Conservation (phyloP, 768 basidiomycete species). For the Suillus decipiens region DNA sequence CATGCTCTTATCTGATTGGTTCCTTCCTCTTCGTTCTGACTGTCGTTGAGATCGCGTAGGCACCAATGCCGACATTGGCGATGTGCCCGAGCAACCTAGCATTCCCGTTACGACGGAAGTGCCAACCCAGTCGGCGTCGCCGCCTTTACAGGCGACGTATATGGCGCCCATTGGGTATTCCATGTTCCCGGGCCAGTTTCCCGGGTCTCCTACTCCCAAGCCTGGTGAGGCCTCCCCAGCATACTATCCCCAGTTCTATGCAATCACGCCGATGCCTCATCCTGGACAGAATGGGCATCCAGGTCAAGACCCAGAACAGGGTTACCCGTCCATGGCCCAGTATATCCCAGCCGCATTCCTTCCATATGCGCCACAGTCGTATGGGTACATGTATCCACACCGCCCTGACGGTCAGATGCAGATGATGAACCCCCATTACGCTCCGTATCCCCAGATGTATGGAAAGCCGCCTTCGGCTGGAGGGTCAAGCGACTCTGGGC, state of each 20-base stretch:
- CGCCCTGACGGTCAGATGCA: conserved; percentile 42
- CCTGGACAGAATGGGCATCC: conserved; percentile 38
- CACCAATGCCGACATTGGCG: conserved; percentile 48
- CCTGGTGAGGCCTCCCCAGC: conserved; percentile 48
- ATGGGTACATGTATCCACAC: conserved; percentile 46
- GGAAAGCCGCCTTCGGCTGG: conserved; percentile 41
- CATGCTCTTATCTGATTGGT: conserved; percentile 8
- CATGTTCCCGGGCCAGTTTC: conserved; percentile 58
- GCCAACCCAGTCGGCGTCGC: conserved; percentile 45
- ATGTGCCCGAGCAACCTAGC: conserved; percentile 45
- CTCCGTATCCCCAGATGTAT: conserved; percentile 40
- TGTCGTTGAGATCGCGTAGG: conserved; percentile 58
- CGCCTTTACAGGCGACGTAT: conserved; percentile 50
- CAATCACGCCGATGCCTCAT: conserved; percentile 45
- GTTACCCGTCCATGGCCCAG: conserved; percentile 41
- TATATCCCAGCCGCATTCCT: conserved; percentile 52
- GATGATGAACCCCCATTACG: conserved; percentile 38
- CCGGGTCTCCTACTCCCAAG: conserved; percentile 48
- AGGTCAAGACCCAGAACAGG: conserved; percentile 44
- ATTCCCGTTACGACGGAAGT: conserved; percentile 44
- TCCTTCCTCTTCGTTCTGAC: conserved; percentile 39
- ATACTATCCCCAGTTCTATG: conserved; percentile 52
- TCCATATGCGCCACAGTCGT: conserved; percentile 47
- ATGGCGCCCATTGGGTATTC: conserved; percentile 54
- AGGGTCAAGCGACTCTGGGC: conserved; percentile 27